These are phyloP conservation scores for Hydnum rufescens DNA, from an alignment of 768 basidiomycete genomes.

Conservation along the genomic window DNA sequence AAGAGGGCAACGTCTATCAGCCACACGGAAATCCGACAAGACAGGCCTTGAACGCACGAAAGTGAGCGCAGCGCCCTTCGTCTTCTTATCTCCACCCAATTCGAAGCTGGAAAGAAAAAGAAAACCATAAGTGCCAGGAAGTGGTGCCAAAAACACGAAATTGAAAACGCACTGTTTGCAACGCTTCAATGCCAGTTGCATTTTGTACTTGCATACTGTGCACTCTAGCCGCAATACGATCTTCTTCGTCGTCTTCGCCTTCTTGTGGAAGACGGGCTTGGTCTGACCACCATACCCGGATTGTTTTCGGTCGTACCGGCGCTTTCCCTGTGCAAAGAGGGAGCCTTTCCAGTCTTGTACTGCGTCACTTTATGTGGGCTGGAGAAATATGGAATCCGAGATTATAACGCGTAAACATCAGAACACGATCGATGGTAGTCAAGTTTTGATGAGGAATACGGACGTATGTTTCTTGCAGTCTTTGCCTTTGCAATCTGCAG, in stretches of 20 bases:
- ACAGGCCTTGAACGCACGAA: conserved; percentile 42
- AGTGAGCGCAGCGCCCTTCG: conserved; percentile 85
- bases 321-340: conserved; percentile 94
- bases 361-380: conserved; percentile 99
- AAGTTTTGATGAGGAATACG: conserved; percentile 16
- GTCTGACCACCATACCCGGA: conserved; percentile 99
- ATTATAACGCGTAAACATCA: conserved; percentile 6
- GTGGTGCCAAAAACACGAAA: not conserved
- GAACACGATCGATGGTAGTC: not conserved
- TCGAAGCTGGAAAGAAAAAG: conserved; percentile 50
- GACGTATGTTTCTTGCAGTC: conserved; percentile 95
- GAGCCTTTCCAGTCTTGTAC: conserved; percentile 99
- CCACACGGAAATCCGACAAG: not conserved
- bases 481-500: conserved; percentile 84
- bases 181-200: conserved; percentile 88
- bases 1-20: not conserved
- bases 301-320: conserved; percentile 98
- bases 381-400: conserved; percentile 11
- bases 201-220: conserved; percentile 97
- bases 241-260: conserved; percentile 99
- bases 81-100: conserved; percentile 99
- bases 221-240: conserved; percentile 96
- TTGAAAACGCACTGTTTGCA: conserved; percentile 80
- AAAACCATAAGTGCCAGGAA: not conserved
- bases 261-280: conserved; percentile 99